Evolutionary conservation across 177 flowering plant genomes (phyloP).

Genomic region (Tripterygium wilfordii): DNA sequence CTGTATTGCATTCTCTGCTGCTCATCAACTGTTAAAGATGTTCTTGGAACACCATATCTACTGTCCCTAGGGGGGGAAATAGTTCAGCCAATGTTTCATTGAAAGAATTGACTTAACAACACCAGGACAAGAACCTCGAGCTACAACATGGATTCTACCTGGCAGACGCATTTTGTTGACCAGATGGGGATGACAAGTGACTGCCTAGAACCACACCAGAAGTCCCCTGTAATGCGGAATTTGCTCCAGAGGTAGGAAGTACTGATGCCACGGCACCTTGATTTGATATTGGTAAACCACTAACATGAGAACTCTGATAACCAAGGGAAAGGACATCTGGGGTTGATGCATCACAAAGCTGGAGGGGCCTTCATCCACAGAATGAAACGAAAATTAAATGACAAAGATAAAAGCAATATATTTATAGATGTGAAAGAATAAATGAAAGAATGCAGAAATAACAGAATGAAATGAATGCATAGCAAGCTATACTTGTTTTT

Average conservation of each 20-base stretch:
- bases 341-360: constrained; percentile 68
- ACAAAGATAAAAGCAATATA: too few relatives aligned
- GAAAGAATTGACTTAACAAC: too few relatives aligned
- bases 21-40: constrained; percentile 69
- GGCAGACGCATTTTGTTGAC: constrained; percentile 35
- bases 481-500: too few relatives aligned
- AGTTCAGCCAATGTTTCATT: too few relatives aligned
- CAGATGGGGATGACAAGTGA: constrained; percentile 56
- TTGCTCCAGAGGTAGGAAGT: constrained; percentile 54
- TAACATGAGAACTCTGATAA: constrained; percentile 54
- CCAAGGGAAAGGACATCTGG: constrained; percentile 56
- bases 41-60: constrained; percentile 53
- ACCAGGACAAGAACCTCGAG: background rate
- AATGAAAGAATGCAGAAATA: too few relatives aligned
- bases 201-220: constrained; percentile 46
- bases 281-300: constrained; percentile 52
- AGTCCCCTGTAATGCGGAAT: constrained; percentile 50
- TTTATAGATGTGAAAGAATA: too few relatives aligned
- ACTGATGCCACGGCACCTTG: constrained; percentile 47
- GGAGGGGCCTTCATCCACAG: constrained; percentile 71
- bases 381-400: constrained; percentile 4
- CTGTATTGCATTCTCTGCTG: constrained; percentile 74
- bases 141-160: constrained; percentile 38
- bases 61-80: constrained; percentile 66
- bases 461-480: too few relatives aligned